phyloP scores from a whole-genome alignment of 768 basidiomycete species.

The Russula sp. region DNA sequence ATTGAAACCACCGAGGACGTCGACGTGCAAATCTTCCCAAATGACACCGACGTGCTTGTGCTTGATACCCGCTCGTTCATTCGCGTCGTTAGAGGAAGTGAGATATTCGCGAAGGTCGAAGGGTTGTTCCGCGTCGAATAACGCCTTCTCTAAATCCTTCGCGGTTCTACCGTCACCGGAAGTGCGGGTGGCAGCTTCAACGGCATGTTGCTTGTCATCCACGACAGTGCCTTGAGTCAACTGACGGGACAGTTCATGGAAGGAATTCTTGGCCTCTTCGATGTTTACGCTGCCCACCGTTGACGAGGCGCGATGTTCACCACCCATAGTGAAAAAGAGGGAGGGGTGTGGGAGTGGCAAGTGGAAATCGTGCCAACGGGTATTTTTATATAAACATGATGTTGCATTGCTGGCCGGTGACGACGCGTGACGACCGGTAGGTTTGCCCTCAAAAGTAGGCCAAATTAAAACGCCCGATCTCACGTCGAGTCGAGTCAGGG shows the following conservation, averaged over 20 bases:
- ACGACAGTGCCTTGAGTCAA: slow-evolving; percentile 14
- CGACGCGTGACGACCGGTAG: background rate
- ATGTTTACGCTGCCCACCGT: slow-evolving; percentile 7
- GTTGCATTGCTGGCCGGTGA: background rate
- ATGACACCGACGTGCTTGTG: slow-evolving; percentile 75
- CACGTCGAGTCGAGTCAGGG: too few relatives aligned
- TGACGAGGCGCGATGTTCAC: slow-evolving; percentile 4
- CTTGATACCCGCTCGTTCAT: slow-evolving; percentile 58
- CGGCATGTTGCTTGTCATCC: background rate
- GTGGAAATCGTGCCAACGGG: background rate
- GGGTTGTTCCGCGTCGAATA: slow-evolving; percentile 30
- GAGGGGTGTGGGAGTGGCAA: background rate
- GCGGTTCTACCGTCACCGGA: too few relatives aligned
- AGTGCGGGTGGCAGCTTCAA: background rate
- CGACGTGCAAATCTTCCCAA: slow-evolving; percentile 64
- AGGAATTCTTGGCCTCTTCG: slow-evolving; percentile 7
- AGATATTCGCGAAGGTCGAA: slow-evolving; percentile 72
- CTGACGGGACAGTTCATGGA: slow-evolving; percentile 18
- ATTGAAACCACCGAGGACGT: slow-evolving; percentile 51
- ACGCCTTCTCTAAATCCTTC: slow-evolving; percentile 35
- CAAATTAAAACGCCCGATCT: too few relatives aligned
- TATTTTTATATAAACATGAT: background rate
- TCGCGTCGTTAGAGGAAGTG: slow-evolving; percentile 59
- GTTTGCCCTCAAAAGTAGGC: too few relatives aligned
- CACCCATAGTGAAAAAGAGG: background rate